Evolutionary conservation across 2,329 filamentous ascomycete species (phyloP).

Genomic region (Canariomyces notabilis): DNA sequence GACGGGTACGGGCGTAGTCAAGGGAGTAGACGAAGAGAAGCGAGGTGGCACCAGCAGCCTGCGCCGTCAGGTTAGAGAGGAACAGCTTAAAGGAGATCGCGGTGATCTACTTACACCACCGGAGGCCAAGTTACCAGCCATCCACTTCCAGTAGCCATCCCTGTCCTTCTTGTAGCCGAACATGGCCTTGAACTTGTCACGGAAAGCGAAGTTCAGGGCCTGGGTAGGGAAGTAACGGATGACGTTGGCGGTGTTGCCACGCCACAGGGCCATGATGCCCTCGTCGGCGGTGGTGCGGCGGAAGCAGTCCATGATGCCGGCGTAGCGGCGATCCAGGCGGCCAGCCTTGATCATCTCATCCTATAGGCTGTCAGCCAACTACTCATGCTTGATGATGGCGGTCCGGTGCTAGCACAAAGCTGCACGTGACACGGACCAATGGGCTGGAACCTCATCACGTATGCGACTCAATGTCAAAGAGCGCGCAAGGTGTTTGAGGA

Average conservation of each 20-base stretch:
- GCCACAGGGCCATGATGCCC: conserved; percentile 94
- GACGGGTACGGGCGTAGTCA: conserved; percentile 99
- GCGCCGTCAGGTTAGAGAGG: conserved; percentile 5
- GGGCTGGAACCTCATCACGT: background rate
- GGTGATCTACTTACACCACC: conserved; percentile 77
- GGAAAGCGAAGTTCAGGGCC: conserved; percentile 99
- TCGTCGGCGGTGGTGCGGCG: conserved; percentile 81
- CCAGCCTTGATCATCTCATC: conserved; percentile 99
- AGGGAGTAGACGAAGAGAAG: conserved; percentile 99
- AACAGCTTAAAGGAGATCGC: conserved; percentile 4
- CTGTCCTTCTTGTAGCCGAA: conserved; percentile 99
- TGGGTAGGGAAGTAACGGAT: conserved; percentile 99
- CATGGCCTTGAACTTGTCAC: conserved; percentile 99
- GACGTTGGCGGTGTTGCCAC: conserved; percentile 99
- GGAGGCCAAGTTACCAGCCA: conserved; percentile 98
- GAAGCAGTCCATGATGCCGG: conserved; percentile 94
- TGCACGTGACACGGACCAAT: conserved; percentile 24
- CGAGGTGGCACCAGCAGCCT: conserved; percentile 98
- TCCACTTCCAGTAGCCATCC: conserved; percentile 98
- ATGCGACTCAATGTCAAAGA: conserved; percentile 5
- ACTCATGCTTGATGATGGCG: background rate
- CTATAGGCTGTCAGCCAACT: conserved; percentile 46
- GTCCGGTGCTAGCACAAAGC: background rate
- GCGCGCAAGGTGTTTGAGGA: background rate
- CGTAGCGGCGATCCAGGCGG: conserved; percentile 97